phyloP scores from a whole-genome alignment of 192 early-diverging fungal genomes.

The Cetraspora pellucida region DNA sequence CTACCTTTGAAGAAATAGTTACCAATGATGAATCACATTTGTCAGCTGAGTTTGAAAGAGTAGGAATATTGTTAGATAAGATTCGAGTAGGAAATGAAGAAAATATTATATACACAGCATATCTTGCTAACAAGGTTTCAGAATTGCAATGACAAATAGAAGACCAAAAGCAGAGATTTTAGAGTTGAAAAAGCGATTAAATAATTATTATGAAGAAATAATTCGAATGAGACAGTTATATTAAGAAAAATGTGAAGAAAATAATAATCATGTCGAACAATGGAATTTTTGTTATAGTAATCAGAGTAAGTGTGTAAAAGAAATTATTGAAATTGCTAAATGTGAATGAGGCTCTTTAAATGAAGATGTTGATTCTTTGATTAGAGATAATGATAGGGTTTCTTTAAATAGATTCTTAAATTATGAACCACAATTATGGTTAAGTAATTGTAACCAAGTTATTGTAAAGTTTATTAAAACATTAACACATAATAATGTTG shows the following conservation, averaged over 20 bases:
- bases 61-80: too few species aligned
- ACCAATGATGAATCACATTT: too few species aligned
- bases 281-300: constrained; percentile 11
- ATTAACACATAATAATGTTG: neutral
- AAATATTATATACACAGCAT: too few species aligned
- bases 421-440: neutral
- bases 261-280: neutral
- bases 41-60: too few species aligned
- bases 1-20: too few species aligned
- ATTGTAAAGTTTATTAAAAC: too few species aligned
- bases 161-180: neutral
- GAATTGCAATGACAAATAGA: too few species aligned
- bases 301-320: neutral
- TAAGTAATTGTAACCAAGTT: constrained; percentile 13
- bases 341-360: neutral
- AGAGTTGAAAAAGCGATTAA: neutral
- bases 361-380: constrained; percentile 14
- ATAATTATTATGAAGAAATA: neutral
- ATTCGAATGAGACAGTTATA: neutral
- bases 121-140: too few species aligned
- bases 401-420: neutral
- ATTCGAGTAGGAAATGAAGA: too few species aligned
- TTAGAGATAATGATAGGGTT: too few species aligned
- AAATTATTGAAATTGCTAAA: constrained; percentile 3
- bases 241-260: neutral